Base-by-base conservation (phyloP, 2,329 filamentous ascomycete genomes). In the Phoma sp. region DNA sequence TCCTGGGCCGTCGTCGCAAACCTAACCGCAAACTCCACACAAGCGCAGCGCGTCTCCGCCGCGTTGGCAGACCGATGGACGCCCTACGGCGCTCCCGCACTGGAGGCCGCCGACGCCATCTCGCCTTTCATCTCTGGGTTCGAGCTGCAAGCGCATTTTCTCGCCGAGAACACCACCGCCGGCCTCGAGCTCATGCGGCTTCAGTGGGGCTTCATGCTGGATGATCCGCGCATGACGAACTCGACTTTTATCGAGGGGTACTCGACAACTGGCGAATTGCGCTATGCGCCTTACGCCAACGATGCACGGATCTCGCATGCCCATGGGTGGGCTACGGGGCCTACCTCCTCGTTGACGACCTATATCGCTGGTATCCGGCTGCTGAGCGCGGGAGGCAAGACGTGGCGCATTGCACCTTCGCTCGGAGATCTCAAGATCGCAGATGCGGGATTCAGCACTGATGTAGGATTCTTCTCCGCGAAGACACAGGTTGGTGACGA, bases 181-280 rank as follows among this genome's bases (percentile, higher is more conserved):
- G 79, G 76, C 0, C 67, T 82, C 1, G 78, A 71, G 2, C 66
- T 82, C 4, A 80, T 82, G 57, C 66, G 77, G 6, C 57, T 79
- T 2, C 76, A 81, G 64, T 85, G 82, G 81, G 81, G 78, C 0
- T 85, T 82, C 61, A 84, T 85, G 82, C 77, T 85, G 5, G 74
- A 83, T 15, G 79, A 83, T 50, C 76, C 80, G 0, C 74, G 80
- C 32, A 82, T 83, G 79, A 84, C 81, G 1, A 81, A 83, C 41
- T 77, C 74, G 0, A 82, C 80, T 0, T 82, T 83, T 45, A 80
- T 82, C 49, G 82, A 84, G 62, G 81, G 82, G 0, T 83, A 82
- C 48, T 69, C 74, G 1, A 76, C 74, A 0, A 74, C 78, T 31
- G 82, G 82, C 1, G 68, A 71, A 2, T 63, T 83, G 17, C 78